Base-by-base conservation (phyloP, 2,329 filamentous ascomycete species). In the Aureobasidium sp. region DNA sequence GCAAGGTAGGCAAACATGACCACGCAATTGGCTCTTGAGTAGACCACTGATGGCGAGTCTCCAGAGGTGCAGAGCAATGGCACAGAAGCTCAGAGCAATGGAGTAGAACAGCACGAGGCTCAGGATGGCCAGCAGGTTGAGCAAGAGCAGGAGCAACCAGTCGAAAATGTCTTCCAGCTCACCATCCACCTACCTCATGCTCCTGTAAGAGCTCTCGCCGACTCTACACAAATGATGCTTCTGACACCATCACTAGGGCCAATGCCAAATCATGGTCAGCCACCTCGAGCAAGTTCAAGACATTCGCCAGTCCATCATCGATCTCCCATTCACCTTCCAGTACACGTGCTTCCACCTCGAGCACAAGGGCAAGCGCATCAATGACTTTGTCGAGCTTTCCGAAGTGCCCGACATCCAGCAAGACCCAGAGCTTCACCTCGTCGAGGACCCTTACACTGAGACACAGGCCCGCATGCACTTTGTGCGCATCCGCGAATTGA, bases 261-360 rank as follows among this genome's bases (percentile, higher is more conserved):
- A 63, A 70, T 69, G 41, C 37, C 36, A 61, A 17, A 61, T 48
- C 53, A 59, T 51, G 43, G 61, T 57, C 53, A 67, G 87, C 67
- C 89, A 96, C 81, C 50, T 62, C 39, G 95, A 99, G 78, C 93
- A 97, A 75, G 88, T 97, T 65, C 94, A 97, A 77, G 94, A 99
- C 80, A 87, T 99, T 69, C 90, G 94, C 68, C 94, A 97, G 77
- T 93, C 92, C 65, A 89, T 99, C 73, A 92, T 97, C 77, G 94
- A 99, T 77, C 83, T 92, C 55, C 94, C 94, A 5, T 83, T 88
- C 64, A 95, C 93, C 57, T 94, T 97, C 78, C 92, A 96, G 76
- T 97, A 97, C 80, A 96, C 94, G 59, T 99, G 94, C 81, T 99
- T 99, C 80, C 94, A 99, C 78, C 86, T 99, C 70, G 92, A 97